Evolutionary conservation across 163 green algal genomes (phyloP).

Genomic region (Trebouxia gelatinosa): DNA sequence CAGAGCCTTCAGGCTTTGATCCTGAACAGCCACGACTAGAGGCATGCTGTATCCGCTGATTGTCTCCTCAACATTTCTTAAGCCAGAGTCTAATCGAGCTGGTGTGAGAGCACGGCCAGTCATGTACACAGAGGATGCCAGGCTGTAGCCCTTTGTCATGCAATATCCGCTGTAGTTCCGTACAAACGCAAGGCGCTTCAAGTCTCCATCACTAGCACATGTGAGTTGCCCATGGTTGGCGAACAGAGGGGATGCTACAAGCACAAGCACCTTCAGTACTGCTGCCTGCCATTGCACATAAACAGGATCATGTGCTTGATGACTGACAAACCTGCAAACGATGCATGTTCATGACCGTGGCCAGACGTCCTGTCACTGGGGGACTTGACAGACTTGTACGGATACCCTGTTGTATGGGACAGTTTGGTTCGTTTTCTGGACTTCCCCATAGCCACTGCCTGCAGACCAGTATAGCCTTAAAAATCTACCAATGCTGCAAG

Average conservation of each 20-base stretch:
- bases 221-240: neutral
- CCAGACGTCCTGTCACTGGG: neutral
- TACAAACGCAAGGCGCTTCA: conserved; percentile 22
- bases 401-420: conserved; percentile 21
- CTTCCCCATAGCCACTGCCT: conserved; percentile 19
- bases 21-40: conserved; percentile 29
- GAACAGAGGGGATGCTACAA: conserved; percentile 23
- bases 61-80: conserved; percentile 30
- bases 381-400: conserved; percentile 16
- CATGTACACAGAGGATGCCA: conserved; percentile 28
- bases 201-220: neutral
- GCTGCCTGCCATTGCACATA: neutral
- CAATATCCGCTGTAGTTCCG: conserved; percentile 15
- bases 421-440: conserved; percentile 21
- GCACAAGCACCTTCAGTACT: neutral
- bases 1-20: conserved; percentile 17
- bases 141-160: conserved; percentile 25
- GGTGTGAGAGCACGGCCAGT: conserved; percentile 18
- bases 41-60: conserved; percentile 10
- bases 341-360: conserved; percentile 4
- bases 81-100: conserved; percentile 5
- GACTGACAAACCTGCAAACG: conserved; percentile 2
- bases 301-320: neutral
- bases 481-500: neutral
- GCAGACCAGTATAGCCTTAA: neutral